Evolutionary conservation across 164 flowering plant species (phyloP).

Genomic region (Kalanchoe fedtschenkoi): DNA sequence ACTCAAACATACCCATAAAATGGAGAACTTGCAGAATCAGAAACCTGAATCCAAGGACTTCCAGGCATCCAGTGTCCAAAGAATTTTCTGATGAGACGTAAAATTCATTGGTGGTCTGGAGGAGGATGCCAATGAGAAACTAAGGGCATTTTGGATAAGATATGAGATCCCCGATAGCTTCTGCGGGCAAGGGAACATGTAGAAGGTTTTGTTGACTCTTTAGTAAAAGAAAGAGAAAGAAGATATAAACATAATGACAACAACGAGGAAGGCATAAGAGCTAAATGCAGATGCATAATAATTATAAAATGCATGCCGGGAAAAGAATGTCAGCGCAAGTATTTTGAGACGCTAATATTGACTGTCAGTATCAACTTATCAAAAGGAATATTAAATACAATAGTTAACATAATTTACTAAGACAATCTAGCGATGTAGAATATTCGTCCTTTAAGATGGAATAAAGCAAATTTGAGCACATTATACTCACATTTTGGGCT

Average conservation of each 20-base stretch:
- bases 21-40: constrained; percentile 5
- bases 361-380: background rate
- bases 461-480: background rate
- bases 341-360: background rate
- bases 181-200: constrained; percentile 18
- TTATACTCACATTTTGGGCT: constrained; percentile 21
- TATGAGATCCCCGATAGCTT: constrained; percentile 18
- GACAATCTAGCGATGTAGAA: too few relatives aligned
- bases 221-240: background rate
- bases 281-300: background rate
- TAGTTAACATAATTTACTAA: too few relatives aligned
- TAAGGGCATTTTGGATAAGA: constrained; percentile 31
- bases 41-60: constrained; percentile 42
- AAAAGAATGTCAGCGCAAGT: background rate
- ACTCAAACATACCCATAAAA: background rate
- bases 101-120: constrained; percentile 68
- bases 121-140: constrained; percentile 47
- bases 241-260: background rate
- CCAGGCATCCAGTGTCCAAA: constrained; percentile 71
- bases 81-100: constrained; percentile 54
- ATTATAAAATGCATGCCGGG: background rate
- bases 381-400: background rate
- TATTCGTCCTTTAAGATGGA: background rate
- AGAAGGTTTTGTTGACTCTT: background rate
- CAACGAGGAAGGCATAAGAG: background rate